Evolutionary conservation across 2,329 filamentous ascomycete genomes (phyloP).

Genomic region (Fusarium illudens): DNA sequence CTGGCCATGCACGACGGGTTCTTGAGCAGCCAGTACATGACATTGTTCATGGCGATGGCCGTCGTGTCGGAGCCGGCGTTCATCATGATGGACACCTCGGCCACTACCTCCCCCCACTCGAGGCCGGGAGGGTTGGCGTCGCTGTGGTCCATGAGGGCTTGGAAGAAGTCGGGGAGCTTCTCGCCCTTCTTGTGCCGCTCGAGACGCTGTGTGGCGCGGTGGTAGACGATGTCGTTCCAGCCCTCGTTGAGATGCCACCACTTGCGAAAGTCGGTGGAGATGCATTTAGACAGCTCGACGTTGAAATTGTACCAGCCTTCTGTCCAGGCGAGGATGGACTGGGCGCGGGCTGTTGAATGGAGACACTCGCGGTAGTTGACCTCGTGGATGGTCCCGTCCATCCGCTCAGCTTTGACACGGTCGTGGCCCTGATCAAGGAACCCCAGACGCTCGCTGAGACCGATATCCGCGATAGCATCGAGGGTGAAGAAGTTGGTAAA

Average conservation of each 20-base stretch:
- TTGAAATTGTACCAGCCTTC: constrained; percentile 60
- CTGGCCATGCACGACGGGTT: constrained; percentile 51
- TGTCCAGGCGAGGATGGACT: constrained; percentile 59
- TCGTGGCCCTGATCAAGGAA: constrained; percentile 61
- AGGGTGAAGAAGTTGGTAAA: constrained; percentile 65
- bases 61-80: constrained; percentile 62
- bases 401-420: constrained; percentile 51
- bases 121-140: constrained; percentile 50
- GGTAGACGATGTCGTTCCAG: constrained; percentile 52
- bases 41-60: constrained; percentile 58
- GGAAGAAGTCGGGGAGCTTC: constrained; percentile 67
- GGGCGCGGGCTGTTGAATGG: constrained; percentile 59
- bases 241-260: constrained; percentile 45
- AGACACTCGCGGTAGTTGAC: constrained; percentile 60
- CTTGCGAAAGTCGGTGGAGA: constrained; percentile 52
- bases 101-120: constrained; percentile 66
- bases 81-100: constrained; percentile 63
- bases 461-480: constrained; percentile 66
- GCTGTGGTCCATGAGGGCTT: constrained; percentile 60
- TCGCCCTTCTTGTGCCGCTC: constrained; percentile 52
- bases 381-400: constrained; percentile 56
- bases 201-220: constrained; percentile 49
- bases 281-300: constrained; percentile 55
- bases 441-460: constrained; percentile 59
- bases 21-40: constrained; percentile 61